Evolutionary conservation across 768 basidiomycete species (phyloP).

Genomic region (Punctularia strigosozonata): DNA sequence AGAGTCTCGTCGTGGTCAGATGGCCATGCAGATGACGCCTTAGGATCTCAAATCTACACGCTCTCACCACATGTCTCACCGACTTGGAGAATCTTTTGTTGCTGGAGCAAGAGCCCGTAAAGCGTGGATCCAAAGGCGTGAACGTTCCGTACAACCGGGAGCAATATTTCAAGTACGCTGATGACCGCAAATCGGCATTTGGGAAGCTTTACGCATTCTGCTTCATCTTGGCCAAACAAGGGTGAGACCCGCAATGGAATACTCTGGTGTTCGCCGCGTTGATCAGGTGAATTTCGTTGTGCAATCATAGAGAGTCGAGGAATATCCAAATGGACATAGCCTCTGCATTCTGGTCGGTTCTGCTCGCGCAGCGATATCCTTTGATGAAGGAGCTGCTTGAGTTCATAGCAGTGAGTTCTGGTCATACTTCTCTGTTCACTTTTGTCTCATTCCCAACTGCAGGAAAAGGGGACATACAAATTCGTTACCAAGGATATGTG

Average conservation of each 20-base stretch:
- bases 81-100: slow-evolving; percentile 62
- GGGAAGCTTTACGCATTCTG: slow-evolving; percentile 57
- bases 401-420: slow-evolving; percentile 46
- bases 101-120: slow-evolving; percentile 25
- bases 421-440: neutral
- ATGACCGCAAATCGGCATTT: slow-evolving; percentile 41
- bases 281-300: neutral
- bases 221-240: slow-evolving; percentile 58
- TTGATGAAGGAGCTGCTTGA: slow-evolving; percentile 51
- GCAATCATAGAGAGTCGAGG: slow-evolving; percentile 52
- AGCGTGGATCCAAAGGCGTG: slow-evolving; percentile 22
- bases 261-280: slow-evolving; percentile 2
- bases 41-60: slow-evolving; percentile 39
- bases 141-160: slow-evolving; percentile 43
- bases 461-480: slow-evolving; percentile 50
- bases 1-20: neutral
- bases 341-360: slow-evolving; percentile 63
- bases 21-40: slow-evolving; percentile 2
- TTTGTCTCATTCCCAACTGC: slow-evolving; percentile 1
- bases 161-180: slow-evolving; percentile 36
- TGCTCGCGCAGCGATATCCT: slow-evolving; percentile 55
- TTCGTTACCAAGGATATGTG: slow-evolving; percentile 79
- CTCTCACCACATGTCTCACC: slow-evolving; percentile 35
- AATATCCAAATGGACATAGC: slow-evolving; percentile 84
- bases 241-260: slow-evolving; percentile 32